These are phyloP conservation scores for Schizosaccharomyces versatilis DNA, from an alignment of 1,139 yeast genomes.

Conservation along the genomic window DNA sequence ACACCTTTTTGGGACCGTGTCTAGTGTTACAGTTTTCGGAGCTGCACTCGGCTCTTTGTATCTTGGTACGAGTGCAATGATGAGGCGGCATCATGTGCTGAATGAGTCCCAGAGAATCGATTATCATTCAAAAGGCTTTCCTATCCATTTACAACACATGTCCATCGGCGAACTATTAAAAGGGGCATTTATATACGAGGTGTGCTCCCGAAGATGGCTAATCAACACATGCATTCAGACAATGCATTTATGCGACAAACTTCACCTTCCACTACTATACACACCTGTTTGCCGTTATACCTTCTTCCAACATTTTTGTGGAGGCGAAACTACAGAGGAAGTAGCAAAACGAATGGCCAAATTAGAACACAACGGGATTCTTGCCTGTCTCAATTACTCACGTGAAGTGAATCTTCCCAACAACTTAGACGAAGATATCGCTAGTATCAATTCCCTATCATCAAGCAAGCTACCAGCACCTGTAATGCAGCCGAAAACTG, in stretches of 20 bases:
- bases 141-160: background rate
- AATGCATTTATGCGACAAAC: conserved; percentile 4
- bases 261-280: conserved; percentile 4
- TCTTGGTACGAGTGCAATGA: too few relatives aligned
- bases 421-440: background rate
- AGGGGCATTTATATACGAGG: conserved; percentile 4
- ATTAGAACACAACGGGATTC: conserved; percentile 50
- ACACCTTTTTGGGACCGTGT: too few relatives aligned
- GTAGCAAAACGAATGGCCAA: conserved; percentile 49
- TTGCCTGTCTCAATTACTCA: conserved; percentile 84
- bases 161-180: background rate
- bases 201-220: conserved; percentile 5
- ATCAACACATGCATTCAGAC: conserved; percentile 4
- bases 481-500: background rate
- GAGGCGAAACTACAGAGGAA: conserved; percentile 59
- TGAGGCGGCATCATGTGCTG: too few relatives aligned
- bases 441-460: too few relatives aligned
- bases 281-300: conserved; percentile 4
- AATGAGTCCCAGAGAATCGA: too few relatives aligned
- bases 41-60: too few relatives aligned
- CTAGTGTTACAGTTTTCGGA: too few relatives aligned
- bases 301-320: conserved; percentile 38
- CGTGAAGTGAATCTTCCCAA: conserved; percentile 48
- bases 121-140: background rate
- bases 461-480: background rate